Base-by-base conservation (phyloP, 768 basidiomycete genomes). In the Xerocomus spinulosus region DNA sequence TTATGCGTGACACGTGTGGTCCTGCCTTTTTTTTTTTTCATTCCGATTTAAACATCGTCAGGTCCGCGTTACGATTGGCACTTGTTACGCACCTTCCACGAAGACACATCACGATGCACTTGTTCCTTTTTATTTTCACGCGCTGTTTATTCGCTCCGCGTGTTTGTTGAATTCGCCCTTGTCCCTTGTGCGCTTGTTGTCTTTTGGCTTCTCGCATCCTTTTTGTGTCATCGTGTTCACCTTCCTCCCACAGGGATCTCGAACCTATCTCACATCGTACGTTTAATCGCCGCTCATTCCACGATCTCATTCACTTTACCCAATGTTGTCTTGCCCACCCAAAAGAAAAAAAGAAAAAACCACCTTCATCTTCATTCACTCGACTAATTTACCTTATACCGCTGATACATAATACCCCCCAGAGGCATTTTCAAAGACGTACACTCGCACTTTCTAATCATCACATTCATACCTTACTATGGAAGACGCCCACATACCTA, bases 21-120 rank as follows among this genome's bases (percentile, higher is more conserved):
- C 44, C 30, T 32, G 15, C 39, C 46, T 39, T 20, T 30, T 35
- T 38, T 34, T 48, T 44, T 32, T 36, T 42, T 10, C 20, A 13
- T 25, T 18, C 25, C 56, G 2, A 10, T 49, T 30, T 24, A 34
- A 49, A 26, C 47, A 37, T 41, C 36, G 30, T 39, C 43, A n/a
- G n/a, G 20, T 34, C 38, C 40, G 47, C 44, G 40, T 40, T 49
- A 67, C 50, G 64, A 67, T 52, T 40, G 43, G 41, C 46, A 26
- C 29, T 21, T 41, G 42, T 52, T 46, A 65, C 57, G 55, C 53
- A 51, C 43, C 20, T 44, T 39, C 44, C 49, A 64, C 50, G 62
- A 67, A 53, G 17, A 44, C 47, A 44, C 39, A 46, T 56, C 53
- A 65, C 46, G 65, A 64, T 52, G 52, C 13, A 14, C 26, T 14